A percentile compares a stretch with the other conserved stretches of the same genome.
phyloP scores from a whole-genome alignment of 2,329 filamentous ascomycete species.

The Colletotrichum aenigma region DNA sequence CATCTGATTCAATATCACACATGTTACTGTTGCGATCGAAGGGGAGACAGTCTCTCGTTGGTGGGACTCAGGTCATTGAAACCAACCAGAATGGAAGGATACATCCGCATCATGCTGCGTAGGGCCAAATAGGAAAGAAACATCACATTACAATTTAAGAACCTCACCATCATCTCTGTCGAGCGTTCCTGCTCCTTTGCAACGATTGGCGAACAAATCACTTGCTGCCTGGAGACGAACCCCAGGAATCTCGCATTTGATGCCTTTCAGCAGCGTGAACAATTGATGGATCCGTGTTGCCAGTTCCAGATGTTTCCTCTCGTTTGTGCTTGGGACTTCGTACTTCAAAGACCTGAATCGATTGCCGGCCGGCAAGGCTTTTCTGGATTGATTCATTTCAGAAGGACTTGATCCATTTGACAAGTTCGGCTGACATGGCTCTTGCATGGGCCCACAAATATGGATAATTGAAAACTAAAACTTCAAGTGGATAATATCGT shows the following conservation, averaged over 20 bases:
- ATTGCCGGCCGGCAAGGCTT: neutral
- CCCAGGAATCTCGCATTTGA: neutral
- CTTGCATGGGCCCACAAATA: neutral
- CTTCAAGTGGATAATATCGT: neutral
- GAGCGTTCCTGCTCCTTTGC: neutral
- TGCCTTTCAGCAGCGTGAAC: neutral
- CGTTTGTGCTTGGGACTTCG: rapidly evolving
- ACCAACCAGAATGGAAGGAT: neutral
- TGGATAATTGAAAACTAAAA: neutral
- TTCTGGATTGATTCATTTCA: neutral
- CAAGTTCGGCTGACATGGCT: neutral
- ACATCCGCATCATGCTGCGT: neutral
- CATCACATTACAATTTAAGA: neutral
- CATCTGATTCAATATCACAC: neutral
- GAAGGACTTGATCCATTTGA: rapidly evolving
- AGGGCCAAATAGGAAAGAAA: rapidly evolving
- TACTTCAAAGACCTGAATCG: neutral
- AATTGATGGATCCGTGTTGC: neutral
- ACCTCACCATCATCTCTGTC: neutral
- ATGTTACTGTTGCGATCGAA: neutral
- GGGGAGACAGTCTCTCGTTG: neutral
- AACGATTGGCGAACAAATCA: rapidly evolving
- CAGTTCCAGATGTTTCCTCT: rapidly evolving
- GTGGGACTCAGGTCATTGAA: neutral
- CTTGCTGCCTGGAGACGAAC: rapidly evolving